phyloP scores from a whole-genome alignment of 1,284 basidiomycete genomes.

The Singerocomus inundabilis region DNA sequence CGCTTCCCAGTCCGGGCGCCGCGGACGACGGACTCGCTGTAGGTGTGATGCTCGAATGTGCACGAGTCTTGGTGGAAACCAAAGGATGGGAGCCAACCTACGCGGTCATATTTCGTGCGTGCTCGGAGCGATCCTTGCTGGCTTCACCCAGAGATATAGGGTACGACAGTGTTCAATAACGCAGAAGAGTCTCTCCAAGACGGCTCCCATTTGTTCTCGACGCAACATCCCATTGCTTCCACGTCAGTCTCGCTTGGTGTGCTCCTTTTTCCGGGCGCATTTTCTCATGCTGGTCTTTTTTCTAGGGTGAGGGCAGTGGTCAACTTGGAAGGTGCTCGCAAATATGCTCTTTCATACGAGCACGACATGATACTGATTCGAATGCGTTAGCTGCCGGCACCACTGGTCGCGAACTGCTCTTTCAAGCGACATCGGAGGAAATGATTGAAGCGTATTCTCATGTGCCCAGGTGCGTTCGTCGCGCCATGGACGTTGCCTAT shows the following conservation, averaged over 20 bases:
- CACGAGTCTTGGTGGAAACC: slow-evolving; percentile 77
- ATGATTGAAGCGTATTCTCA: slow-evolving; percentile 92
- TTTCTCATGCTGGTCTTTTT: slow-evolving; percentile 5
- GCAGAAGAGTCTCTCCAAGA: slow-evolving; percentile 96
- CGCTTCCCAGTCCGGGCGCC: slow-evolving; percentile 78
- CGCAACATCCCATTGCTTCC: slow-evolving; percentile 73
- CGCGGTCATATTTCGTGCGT: slow-evolving; percentile 82
- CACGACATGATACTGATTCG: slow-evolving; percentile 4
- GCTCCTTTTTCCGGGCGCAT: not conserved
- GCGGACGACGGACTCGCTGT: slow-evolving; percentile 88
- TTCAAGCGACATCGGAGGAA: slow-evolving; percentile 93
- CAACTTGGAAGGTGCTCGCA: slow-evolving; percentile 78
- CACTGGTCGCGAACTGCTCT: slow-evolving; percentile 86
- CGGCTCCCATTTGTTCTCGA: slow-evolving; percentile 90
- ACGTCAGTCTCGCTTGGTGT: slow-evolving; percentile 48
- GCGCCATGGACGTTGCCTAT: not conserved
- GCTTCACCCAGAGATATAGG: not conserved
- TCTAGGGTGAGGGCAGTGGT: slow-evolving; percentile 80
- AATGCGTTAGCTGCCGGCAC: slow-evolving; percentile 72
- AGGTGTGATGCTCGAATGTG: slow-evolving; percentile 90
- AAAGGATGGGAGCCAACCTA: slow-evolving; percentile 74
- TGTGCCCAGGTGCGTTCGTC: slow-evolving; percentile 62
- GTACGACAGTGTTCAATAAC: slow-evolving; percentile 82
- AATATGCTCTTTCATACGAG: not conserved
- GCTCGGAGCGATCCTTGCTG: not conserved